phyloP scores from a whole-genome alignment of 2,329 filamentous ascomycete species.

The Rosellinia necatrix region DNA sequence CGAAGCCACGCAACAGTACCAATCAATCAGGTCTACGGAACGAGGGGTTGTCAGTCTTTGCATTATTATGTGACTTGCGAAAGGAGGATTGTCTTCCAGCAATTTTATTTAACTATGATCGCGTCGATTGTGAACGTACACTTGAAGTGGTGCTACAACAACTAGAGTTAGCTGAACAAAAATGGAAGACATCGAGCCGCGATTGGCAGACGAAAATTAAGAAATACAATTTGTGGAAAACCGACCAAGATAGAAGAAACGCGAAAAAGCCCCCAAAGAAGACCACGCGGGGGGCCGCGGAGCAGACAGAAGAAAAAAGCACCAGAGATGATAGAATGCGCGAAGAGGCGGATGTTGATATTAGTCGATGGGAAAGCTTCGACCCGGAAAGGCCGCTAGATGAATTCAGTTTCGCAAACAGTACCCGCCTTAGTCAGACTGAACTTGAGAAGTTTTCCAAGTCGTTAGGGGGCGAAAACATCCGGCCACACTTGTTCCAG shows the following conservation, averaged over 20 bases:
- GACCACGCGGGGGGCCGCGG: no score
- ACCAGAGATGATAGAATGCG: constrained; percentile 52
- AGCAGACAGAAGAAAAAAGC: constrained; percentile 40
- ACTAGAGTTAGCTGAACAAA: constrained; percentile 57
- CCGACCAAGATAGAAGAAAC: constrained; percentile 46
- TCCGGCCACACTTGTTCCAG: constrained; percentile 59
- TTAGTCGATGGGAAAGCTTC: constrained; percentile 66
- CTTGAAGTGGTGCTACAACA: constrained; percentile 55
- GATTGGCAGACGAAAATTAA: constrained; percentile 65
- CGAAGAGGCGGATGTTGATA: constrained; percentile 60
- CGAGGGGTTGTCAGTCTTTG: constrained; percentile 39
- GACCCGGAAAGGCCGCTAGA: constrained; percentile 48
- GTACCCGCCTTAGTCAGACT: constrained; percentile 48
- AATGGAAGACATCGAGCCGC: constrained; percentile 60
- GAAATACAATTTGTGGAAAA: constrained; percentile 63
- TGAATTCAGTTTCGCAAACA: constrained; percentile 25
- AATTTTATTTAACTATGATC: constrained; percentile 79
- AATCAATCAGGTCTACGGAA: background rate
- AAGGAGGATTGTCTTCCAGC: constrained; percentile 70
- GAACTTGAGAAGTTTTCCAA: constrained; percentile 62
- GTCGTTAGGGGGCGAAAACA: constrained; percentile 55
- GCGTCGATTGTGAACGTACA: constrained; percentile 65
- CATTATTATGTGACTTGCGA: constrained; percentile 64
- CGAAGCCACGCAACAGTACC: background rate
- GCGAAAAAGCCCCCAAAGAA: constrained; percentile 45